These are phyloP conservation scores for Lizonia empirigonia DNA, from an alignment of 2,329 filamentous ascomycete genomes.

Conservation along the genomic window DNA sequence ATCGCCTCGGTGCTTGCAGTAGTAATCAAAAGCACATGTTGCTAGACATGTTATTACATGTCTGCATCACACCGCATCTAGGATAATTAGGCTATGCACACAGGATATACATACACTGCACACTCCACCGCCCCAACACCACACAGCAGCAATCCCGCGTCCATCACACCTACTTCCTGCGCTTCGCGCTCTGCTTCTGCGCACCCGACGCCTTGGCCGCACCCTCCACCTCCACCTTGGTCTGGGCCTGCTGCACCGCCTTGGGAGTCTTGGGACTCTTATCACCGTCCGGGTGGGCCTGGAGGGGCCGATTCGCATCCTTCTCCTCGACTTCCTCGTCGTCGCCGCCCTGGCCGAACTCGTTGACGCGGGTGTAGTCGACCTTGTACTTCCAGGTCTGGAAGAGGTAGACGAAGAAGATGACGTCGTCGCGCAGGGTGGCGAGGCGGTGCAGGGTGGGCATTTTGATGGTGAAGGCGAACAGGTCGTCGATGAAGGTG, in stretches of 20 bases:
- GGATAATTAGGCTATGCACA: too few species aligned
- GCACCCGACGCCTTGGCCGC: constrained; percentile 33
- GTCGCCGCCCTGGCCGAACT: constrained; percentile 99
- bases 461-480: constrained; percentile 99
- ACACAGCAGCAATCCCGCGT: too few species aligned
- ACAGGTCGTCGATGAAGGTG: constrained; percentile 98
- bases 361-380: constrained; percentile 91
- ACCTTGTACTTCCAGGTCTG: constrained; percentile 91
- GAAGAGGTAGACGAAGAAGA: constrained; percentile 98
- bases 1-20: too few species aligned
- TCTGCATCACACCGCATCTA: too few species aligned
- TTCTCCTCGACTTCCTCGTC: constrained; percentile 66
- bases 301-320: constrained; percentile 50
- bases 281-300: constrained; percentile 41
- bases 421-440: constrained; percentile 91
- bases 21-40: too few species aligned
- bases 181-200: constrained; percentile 38
- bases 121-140: too few species aligned
- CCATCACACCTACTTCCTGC: constrained; percentile 42
- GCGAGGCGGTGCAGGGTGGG: constrained; percentile 89
- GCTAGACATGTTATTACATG: too few species aligned
- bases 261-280: constrained; percentile 33
- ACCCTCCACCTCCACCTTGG: constrained; percentile 21
- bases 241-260: constrained; percentile 21
- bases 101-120: too few species aligned